A percentile compares a stretch with the other conserved stretches of the same genome.
Conservation (phyloP, 1,284 basidiomycete species). For the Trametes hirsuta region DNA sequence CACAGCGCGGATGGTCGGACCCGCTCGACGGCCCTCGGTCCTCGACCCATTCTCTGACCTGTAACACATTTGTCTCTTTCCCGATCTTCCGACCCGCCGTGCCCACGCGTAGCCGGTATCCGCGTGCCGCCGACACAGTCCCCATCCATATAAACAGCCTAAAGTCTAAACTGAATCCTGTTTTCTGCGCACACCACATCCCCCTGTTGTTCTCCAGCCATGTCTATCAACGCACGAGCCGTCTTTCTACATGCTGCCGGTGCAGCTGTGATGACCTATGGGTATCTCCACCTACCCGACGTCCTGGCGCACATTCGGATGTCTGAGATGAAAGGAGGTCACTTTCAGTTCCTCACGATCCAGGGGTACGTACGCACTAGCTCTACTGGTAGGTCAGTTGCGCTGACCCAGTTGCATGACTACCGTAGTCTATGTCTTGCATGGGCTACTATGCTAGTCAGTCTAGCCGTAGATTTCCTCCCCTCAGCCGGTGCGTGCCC, state of each 20-base stretch:
- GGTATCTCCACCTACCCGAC: constrained; percentile 43
- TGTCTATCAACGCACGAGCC: constrained; percentile 19
- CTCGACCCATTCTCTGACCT: too few species aligned
- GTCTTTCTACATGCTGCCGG: constrained; percentile 45
- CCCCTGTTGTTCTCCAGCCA: background rate
- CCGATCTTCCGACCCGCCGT: too few species aligned
- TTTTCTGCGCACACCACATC: background rate
- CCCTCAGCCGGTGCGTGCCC: constrained; percentile 46
- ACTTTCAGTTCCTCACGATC: constrained; percentile 76
- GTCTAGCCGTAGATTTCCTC: constrained; percentile 53
- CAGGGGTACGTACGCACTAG: constrained; percentile 53
- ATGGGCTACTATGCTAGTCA: constrained; percentile 53
- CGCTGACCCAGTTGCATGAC: background rate
- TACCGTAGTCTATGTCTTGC: constrained; percentile 51
- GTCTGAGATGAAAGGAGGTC: constrained; percentile 58
- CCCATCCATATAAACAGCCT: too few species aligned
- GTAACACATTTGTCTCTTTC: background rate
- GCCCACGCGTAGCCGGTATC: too few species aligned
- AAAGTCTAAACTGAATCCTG: background rate
- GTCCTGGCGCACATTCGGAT: constrained; percentile 45
- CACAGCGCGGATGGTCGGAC: too few species aligned
- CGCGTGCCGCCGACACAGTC: background rate
- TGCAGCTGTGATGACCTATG: constrained; percentile 50
- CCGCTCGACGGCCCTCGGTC: too few species aligned
- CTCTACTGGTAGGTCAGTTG: background rate